phyloP scores from a whole-genome alignment of 768 basidiomycete genomes.

The Agaricus sinodeliciosus region DNA sequence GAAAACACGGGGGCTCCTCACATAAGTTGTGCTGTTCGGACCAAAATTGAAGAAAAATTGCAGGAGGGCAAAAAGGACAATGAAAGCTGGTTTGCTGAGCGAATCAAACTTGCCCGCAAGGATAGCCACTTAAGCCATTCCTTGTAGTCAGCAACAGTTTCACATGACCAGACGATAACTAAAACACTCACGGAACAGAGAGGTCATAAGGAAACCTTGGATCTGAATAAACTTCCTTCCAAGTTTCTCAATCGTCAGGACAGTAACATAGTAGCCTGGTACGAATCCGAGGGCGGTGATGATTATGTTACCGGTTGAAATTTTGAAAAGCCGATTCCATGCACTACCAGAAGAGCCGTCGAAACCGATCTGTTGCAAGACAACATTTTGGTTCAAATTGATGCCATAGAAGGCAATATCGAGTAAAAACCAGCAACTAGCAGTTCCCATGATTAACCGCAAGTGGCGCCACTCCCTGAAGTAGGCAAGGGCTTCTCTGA shows the following conservation, averaged over 20 bases:
- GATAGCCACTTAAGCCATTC: constrained; percentile 43
- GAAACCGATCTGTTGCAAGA: constrained; percentile 69
- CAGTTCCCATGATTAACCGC: constrained; percentile 63
- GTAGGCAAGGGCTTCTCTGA: constrained; percentile 55
- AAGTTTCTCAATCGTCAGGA: constrained; percentile 65
- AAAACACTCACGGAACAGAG: constrained; percentile 45
- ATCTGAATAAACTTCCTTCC: constrained; percentile 74
- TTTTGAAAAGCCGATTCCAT: constrained; percentile 62
- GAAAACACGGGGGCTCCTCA: too few relatives aligned
- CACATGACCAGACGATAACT: constrained; percentile 13
- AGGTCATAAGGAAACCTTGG: constrained; percentile 66
- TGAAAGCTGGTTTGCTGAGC: constrained; percentile 53
- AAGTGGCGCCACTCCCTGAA: constrained; percentile 69
- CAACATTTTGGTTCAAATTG: constrained; percentile 65
- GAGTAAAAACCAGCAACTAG: constrained; percentile 66
- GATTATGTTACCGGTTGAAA: constrained; percentile 63
- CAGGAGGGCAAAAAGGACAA: constrained; percentile 66
- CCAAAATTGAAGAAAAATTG: constrained; percentile 87
- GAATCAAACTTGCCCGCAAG: constrained; percentile 58
- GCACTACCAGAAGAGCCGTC: constrained; percentile 49
- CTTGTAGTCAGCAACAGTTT: neutral
- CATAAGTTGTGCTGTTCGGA: constrained; percentile 58
- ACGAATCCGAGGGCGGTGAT: constrained; percentile 73
- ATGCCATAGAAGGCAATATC: constrained; percentile 81
- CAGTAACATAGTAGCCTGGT: constrained; percentile 50